These are phyloP conservation scores for fission yeast (Schizosaccharomyces pombe) DNA, from an alignment of 805 yeast species.

Conservation along the genomic window DNA sequence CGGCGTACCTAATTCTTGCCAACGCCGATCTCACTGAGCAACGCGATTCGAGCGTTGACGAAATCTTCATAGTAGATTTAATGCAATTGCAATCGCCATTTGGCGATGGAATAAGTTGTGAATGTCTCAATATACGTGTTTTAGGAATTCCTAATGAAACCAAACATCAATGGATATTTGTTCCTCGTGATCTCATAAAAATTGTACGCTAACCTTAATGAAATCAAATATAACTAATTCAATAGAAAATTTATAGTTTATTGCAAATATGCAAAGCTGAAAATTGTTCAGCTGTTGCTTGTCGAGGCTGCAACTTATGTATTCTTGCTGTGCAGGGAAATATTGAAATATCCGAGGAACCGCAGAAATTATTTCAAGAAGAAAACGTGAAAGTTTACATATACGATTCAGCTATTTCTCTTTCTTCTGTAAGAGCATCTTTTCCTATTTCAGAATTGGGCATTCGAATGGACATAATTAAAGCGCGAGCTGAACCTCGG, in stretches of 20 bases:
- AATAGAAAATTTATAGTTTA: background rate
- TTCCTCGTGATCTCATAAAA: background rate
- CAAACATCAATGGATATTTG: background rate
- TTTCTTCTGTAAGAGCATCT: background rate
- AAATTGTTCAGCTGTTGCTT: background rate
- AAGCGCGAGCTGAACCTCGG: too few relatives aligned
- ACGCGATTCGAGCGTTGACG: too few relatives aligned
- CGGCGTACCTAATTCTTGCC: too few relatives aligned
- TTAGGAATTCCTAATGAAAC: background rate
- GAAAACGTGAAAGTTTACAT: background rate
- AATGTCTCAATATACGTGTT: background rate
- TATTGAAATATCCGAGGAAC: background rate
- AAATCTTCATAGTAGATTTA: too few relatives aligned
- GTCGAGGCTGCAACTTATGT: background rate
- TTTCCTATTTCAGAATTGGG: background rate
- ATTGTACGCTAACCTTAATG: background rate
- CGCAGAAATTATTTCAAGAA: background rate
- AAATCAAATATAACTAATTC: background rate
- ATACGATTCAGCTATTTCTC: background rate
- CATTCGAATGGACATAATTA: background rate
- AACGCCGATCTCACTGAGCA: too few relatives aligned
- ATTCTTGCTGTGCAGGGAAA: background rate
- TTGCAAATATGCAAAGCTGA: background rate
- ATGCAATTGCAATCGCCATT: background rate
- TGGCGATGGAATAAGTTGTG: background rate